A percentile compares a stretch with the other conserved stretches of the same genome.
These are phyloP conservation scores for Taphrina communis DNA, from an alignment of 1,139 yeast genomes.

Conservation along the genomic window DNA sequence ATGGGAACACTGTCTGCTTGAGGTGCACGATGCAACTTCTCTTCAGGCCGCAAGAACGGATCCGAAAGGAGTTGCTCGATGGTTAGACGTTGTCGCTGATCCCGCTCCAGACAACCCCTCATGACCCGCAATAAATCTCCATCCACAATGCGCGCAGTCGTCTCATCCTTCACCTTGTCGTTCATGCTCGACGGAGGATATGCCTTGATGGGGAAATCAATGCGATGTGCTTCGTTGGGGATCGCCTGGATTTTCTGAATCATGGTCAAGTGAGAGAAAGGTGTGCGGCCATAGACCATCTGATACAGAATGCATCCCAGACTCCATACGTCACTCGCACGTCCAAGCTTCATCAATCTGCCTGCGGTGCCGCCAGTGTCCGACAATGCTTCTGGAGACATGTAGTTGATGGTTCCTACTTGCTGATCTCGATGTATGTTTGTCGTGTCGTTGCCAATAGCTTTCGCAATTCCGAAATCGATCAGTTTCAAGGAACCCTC, in stretches of 20 bases:
- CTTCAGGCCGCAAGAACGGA: constrained; percentile 58
- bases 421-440: constrained; percentile 89
- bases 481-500: constrained; percentile 83
- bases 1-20: constrained; percentile 18
- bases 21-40: constrained; percentile 13
- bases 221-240: constrained; percentile 80
- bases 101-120: constrained; percentile 71
- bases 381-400: constrained; percentile 95
- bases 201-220: constrained; percentile 62
- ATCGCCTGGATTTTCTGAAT: constrained; percentile 83
- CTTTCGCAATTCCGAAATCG: constrained; percentile 95
- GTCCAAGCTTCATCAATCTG: constrained; percentile 84
- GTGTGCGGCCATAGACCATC: constrained; percentile 92
- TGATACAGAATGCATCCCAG: constrained; percentile 96
- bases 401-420: constrained; percentile 94
- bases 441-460: constrained; percentile 89
- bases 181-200: constrained; percentile 39
- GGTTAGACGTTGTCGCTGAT: constrained; percentile 72
- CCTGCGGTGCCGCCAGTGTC: constrained; percentile 58
- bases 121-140: constrained; percentile 72
- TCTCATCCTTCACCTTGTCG: constrained; percentile 15
- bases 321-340: constrained; percentile 97
- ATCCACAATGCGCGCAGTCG: constrained; percentile 59
- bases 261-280: constrained; percentile 73
- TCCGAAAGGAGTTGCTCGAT: constrained; percentile 66